Base-by-base conservation (phyloP, 179 eudicot species). In the Nepenthes alata region DNA sequence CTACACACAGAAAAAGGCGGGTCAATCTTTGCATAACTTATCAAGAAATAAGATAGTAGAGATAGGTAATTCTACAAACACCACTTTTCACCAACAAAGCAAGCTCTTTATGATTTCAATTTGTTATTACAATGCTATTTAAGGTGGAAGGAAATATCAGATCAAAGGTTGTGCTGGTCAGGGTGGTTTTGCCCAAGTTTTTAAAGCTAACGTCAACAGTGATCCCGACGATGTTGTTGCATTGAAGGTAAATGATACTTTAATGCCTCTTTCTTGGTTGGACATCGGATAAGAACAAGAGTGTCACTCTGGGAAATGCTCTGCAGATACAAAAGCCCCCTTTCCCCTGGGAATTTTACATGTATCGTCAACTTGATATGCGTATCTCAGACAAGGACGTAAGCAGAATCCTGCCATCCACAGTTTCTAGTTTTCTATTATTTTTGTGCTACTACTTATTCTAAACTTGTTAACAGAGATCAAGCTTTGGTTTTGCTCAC, bases 181-280 rank as follows among this genome's bases (percentile, higher is more conserved):
- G 58, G 98, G 98, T 58, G 95, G 90, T 59, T 89, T 93, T 83
- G 98, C 96, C 68, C 88, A 83, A 80, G 96, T 93, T 75, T 89
- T 75, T 58, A 89, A 90, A 70, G 98, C 98, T 57, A 72, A 56
- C 73, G 75, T 83, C 47, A 69, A 83, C 67, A 75, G 80, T 71
- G 77, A 86, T 59, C 83, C 96, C 57, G 89, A 83, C 12, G 84
- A 86, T 6, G 81, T 83, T 51, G 96, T 93, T 70, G 96, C 95
- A 14, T 74, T 93, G 15, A 93, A 93, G 98, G 98, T 93, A 15
- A 55, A 58, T 44, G 11, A 16, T 55, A 11, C 11, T 51, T 39
- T 55, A 36, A 60, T 60, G 49, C 7, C 13, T 11, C 14, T 45
- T 53, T 53, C 53, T 38, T 59, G 37, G 15, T 47, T 5, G 25